Base-by-base conservation (phyloP, 225 moss, liverwort and hornwort genomes). In the Thuidium tamariscinum region DNA sequence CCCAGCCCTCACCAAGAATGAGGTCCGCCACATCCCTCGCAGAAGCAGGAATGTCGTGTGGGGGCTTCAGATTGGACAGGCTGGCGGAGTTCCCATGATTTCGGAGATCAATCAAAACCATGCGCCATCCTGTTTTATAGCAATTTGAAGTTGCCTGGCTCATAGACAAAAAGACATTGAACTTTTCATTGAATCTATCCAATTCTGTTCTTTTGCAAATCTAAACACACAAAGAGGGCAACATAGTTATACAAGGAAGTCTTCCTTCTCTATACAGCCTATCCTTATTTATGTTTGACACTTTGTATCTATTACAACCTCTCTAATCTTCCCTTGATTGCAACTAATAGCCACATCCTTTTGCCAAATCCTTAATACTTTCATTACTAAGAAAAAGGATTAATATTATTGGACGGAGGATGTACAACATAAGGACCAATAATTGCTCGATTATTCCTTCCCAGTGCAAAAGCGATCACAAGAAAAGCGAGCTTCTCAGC, bases 1-100 rank as follows among this genome's bases (percentile, higher is more conserved):
- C 92, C 94, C 94, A 97, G 42, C 90, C 89, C 81, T 90, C 89
- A 20, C 89, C 89, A 87, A 86, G 85, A 62, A 97, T 90, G 22
- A 99, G 97, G 49, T 97, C 94, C 59, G 92, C 95, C 46, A 99
- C 46, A 91, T 99, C 98, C 85, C 84, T 90, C 20, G 98, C 98
- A 84, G 96, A 93, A 68, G 98, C 90, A 74, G 92, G 88, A 39
- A 99, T 94, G 86, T 96, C 92, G 82, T 99, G 94, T 39, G 98
- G 98, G 74, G 94, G 91, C 25, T 52, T 86, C 81, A 99, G 89
- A 75, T 90, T 91, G 49, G 89, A 46, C 46, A 92, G 73, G 41
- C 87, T 88, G 16, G 97, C 94, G 44, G 97, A 96, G 37, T 91
- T 90, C 34, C 97, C 98, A 83, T 99, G 97, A 85, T 97, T 97